Evolutionary conservation across 192 early-diverging fungal species (phyloP).

Genomic region (Coemansia sp.): DNA sequence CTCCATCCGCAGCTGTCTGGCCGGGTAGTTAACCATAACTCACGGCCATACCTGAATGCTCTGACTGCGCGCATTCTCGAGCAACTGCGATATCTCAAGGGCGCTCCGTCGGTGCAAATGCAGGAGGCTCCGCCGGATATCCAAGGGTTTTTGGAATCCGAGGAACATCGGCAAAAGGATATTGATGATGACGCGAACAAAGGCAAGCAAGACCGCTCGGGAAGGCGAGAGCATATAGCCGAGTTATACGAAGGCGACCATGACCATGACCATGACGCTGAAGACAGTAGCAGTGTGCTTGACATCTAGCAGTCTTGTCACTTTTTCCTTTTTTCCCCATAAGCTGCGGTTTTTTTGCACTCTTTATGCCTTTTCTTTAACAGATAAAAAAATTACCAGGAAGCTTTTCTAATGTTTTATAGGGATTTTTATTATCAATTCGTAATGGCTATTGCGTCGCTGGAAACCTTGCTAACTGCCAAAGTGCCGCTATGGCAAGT

Average conservation of each 20-base stretch:
- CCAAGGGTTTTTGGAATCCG: slow-evolving; percentile 49
- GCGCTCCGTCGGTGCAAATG: slow-evolving; percentile 95
- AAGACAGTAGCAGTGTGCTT: slow-evolving; percentile 1
- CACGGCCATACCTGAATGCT: slow-evolving; percentile 74
- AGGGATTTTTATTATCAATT: not conserved
- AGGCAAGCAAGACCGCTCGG: slow-evolving; percentile 18
- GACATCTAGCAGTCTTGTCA: not conserved
- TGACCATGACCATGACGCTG: slow-evolving; percentile 32
- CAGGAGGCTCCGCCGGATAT: slow-evolving; percentile 74
- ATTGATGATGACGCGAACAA: slow-evolving; percentile 13
- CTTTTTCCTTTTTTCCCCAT: too few relatives aligned
- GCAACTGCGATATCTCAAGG: slow-evolving; percentile 79
- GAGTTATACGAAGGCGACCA: slow-evolving; percentile 51
- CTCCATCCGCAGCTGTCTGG: slow-evolving; percentile 84
- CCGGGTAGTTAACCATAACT: slow-evolving; percentile 86
- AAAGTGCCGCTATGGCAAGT: slow-evolving; percentile 29
- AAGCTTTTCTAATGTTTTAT: slow-evolving; percentile 3
- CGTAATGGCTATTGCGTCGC: not conserved
- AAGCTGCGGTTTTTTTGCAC: too few relatives aligned
- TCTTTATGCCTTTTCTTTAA: too few relatives aligned
- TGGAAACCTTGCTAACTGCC: slow-evolving; percentile 8
- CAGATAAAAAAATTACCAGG: not conserved
- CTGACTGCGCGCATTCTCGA: slow-evolving; percentile 76
- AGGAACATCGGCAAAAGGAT: slow-evolving; percentile 32
- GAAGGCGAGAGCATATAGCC: slow-evolving; percentile 28